A percentile compares a stretch with the other conserved stretches of the same genome.
Conservation (phyloP, 2,329 filamentous ascomycete species). For the Aspergillus sergii region DNA sequence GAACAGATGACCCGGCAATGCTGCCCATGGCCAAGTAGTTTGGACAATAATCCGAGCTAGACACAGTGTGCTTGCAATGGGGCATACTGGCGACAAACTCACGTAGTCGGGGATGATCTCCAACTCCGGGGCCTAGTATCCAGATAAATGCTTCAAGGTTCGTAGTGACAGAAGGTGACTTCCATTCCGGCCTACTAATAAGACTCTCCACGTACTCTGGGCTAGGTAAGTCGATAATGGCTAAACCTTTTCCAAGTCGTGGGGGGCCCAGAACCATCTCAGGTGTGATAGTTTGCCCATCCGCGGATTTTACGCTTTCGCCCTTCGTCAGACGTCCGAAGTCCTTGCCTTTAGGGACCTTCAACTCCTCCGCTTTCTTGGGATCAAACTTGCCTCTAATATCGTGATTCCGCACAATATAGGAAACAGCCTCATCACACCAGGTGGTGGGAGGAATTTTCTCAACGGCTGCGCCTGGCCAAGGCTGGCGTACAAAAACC, state of each 20-base stretch:
- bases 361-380: constrained; percentile 64
- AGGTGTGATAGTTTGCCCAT: constrained; percentile 73
- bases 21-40: constrained; percentile 75
- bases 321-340: constrained; percentile 67
- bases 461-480: constrained; percentile 70
- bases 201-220: constrained; percentile 70
- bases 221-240: constrained; percentile 77
- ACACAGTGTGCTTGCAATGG: constrained; percentile 73
- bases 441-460: constrained; percentile 70
- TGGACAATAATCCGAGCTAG: constrained; percentile 71
- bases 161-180: constrained; percentile 63
- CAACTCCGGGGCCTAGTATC: constrained; percentile 73
- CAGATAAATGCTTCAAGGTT: constrained; percentile 74
- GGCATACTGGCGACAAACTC: constrained; percentile 68
- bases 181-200: constrained; percentile 72
- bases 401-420: constrained; percentile 77
- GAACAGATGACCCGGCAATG: constrained; percentile 66
- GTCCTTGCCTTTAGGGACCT: constrained; percentile 61
- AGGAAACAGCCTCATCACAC: constrained; percentile 73
- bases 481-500: constrained; percentile 74
- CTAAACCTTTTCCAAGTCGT: constrained; percentile 71
- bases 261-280: constrained; percentile 79
- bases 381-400: constrained; percentile 80
- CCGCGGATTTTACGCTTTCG: constrained; percentile 61
- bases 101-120: constrained; percentile 63